Evolutionary conservation across 2,329 filamentous ascomycete genomes (phyloP), one percentile per base, ranked within the genome.

Genomic region (Aspergillus neoniger): DNA sequence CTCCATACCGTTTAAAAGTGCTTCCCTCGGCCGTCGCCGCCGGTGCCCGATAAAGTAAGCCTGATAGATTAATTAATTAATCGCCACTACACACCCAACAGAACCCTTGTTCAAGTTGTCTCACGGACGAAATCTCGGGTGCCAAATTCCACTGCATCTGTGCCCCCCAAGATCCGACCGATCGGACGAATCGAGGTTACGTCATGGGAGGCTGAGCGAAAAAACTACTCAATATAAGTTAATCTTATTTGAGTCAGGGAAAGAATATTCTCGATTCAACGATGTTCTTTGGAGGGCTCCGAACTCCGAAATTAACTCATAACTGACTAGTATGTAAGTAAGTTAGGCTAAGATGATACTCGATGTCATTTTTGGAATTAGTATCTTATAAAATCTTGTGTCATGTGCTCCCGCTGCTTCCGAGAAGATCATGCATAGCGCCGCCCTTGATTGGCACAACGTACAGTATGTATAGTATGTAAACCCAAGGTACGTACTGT

Each of bases 121-220:
- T 55, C 50, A 53, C 30, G n/a, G 28, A 19, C 50, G 30, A 32
- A 32, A 39, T 44, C 53, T 55, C 53, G 53, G 53, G 23, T 17
- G 19, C 39, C 39, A 47, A 36, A 28, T 41, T 43, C 28, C 30
- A 47, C 53, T 21, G 12, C 39, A 43, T 55, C 23, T 44, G n/a
- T 19, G 38, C 25, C 28, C 30, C 25, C 39, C 53, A 41, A 47
- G 19, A 19, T 19, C 53, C 53, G 53, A 21, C 53, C 53, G 53
- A 44, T 47, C 28, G 53, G 25, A 32, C 39, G 41, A 55, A 28
- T 44, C 25, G 25, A 12, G 53, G 43, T 21, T 36, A 55, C 47
- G 47, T 50, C 47, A 50, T 49, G 44, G 25, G 23, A 49, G 25
- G 44, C 32, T 23, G 44, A 15, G 25, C 3, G 9, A 5, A n/a